Conservation (phyloP, 75 land plant genomes). For the Cunninghamia lanceolata region DNA sequence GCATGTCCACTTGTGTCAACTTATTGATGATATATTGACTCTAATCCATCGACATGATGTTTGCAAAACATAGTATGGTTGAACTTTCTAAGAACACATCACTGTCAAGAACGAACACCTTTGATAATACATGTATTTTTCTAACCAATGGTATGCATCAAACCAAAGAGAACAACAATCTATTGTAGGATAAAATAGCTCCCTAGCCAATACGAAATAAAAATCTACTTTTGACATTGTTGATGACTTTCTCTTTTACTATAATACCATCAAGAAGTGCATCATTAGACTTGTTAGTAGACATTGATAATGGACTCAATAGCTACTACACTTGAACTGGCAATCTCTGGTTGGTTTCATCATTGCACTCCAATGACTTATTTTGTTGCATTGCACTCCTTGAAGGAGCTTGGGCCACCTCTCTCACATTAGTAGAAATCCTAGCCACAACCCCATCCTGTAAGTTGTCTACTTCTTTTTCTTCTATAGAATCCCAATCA, state of each 20-base stretch:
- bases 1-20: conserved; percentile 29
- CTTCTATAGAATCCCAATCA: conserved; percentile 61
- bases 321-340: conserved; percentile 87
- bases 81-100: conserved; percentile 61
- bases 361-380: too few species aligned
- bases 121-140: conserved; percentile 85
- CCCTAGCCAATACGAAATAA: conserved; percentile 78
- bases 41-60: conserved; percentile 31
- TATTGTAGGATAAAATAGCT: conserved; percentile 31
- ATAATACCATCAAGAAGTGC: background rate
- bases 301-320: conserved; percentile 71
- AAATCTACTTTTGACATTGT: conserved; percentile 50
- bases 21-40: conserved; percentile 1
- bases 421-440: too few species aligned
- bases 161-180: conserved; percentile 17
- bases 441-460: too few species aligned
- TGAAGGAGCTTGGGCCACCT: too few species aligned
- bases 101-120: conserved; percentile 51
- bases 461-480: too few species aligned
- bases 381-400: too few species aligned
- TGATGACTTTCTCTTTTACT: background rate
- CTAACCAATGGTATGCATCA: conserved; percentile 52
- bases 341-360: conserved; percentile 74
- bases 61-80: conserved; percentile 89
- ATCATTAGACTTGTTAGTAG: background rate